These are phyloP conservation scores for Nicotiana undulata DNA, from an alignment of 257 asterid genomes.

Conservation along the genomic window DNA sequence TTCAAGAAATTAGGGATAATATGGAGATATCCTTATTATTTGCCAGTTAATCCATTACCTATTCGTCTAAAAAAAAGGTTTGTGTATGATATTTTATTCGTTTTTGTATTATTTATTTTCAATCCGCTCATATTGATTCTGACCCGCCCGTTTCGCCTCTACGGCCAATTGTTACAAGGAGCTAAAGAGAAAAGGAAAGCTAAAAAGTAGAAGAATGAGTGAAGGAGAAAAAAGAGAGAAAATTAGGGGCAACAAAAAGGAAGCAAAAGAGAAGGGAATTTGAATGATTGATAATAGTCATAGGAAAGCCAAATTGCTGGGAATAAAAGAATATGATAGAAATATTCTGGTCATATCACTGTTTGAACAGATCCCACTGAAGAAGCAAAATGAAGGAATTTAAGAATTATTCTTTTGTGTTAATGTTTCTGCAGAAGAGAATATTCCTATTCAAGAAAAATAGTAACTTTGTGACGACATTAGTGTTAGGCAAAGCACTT, in stretches of 20 bases:
- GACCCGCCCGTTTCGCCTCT: fast-evolving
- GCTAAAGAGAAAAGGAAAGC: neutral
- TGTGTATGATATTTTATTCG: no score
- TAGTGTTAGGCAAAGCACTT: constrained; percentile 6
- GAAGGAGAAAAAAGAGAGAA: neutral
- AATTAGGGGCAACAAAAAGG: neutral
- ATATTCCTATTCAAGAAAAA: constrained; percentile 24
- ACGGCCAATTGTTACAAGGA: neutral
- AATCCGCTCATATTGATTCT: fast-evolving
- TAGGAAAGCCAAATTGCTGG: neutral
- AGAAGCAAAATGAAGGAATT: constrained; percentile 8
- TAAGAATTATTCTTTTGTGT: constrained; percentile 15
- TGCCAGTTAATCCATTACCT: no score
- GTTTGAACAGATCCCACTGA: constrained; percentile 23
- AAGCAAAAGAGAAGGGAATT: neutral
- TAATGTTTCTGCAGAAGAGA: constrained; percentile 15
- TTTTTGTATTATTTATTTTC: no score
- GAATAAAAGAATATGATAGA: neutral
- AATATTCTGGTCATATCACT: constrained; percentile 3
- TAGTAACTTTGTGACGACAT: neutral
- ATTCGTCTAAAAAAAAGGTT: no score
- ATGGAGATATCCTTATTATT: no score
- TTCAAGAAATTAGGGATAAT: no score
- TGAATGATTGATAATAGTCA: neutral
- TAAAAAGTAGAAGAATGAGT: neutral